Percentiles rank a stretch among this genome's conserved stretches.
These are phyloP conservation scores for Nicotiana tabacum DNA, from an alignment of 257 asterid genomes.

Conservation along the genomic window DNA sequence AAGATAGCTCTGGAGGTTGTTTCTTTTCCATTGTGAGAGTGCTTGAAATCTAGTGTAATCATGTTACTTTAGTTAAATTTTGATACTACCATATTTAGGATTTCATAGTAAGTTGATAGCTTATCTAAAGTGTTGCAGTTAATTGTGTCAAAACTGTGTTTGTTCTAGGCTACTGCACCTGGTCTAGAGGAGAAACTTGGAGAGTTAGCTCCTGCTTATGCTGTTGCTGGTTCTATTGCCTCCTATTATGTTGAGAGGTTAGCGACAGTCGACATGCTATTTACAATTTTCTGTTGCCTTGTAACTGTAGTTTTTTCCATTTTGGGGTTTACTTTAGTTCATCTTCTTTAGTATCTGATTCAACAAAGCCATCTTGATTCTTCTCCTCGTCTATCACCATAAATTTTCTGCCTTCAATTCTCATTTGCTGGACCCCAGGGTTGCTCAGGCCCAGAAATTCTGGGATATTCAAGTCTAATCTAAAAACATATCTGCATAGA, in stretches of 20 bases:
- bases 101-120: not conserved
- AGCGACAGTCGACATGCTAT: not conserved
- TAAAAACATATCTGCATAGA: not conserved
- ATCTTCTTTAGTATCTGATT: too few species aligned
- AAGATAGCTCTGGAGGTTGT: slow-evolving; percentile 58
- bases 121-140: not conserved
- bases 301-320: not conserved
- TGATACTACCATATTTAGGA: not conserved
- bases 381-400: not conserved
- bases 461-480: not conserved
- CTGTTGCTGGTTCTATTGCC: slow-evolving; percentile 67
- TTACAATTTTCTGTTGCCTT: not conserved
- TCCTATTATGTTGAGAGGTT: slow-evolving; percentile 74
- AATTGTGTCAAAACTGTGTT: not conserved
- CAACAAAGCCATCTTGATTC: too few species aligned
- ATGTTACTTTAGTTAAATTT: not conserved
- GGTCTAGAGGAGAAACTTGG: slow-evolving; percentile 82
- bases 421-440: not conserved
- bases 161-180: slow-evolving; percentile 74
- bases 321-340: too few species aligned
- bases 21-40: not conserved
- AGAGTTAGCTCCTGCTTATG: slow-evolving; percentile 73
- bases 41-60: not conserved
- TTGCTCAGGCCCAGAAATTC: not conserved
- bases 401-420: not conserved